Evolutionary conservation across 2,329 filamentous ascomycete species (phyloP), one percentile per base, ranked within the genome.

Genomic region (Pseudogymnoascus sp.): DNA sequence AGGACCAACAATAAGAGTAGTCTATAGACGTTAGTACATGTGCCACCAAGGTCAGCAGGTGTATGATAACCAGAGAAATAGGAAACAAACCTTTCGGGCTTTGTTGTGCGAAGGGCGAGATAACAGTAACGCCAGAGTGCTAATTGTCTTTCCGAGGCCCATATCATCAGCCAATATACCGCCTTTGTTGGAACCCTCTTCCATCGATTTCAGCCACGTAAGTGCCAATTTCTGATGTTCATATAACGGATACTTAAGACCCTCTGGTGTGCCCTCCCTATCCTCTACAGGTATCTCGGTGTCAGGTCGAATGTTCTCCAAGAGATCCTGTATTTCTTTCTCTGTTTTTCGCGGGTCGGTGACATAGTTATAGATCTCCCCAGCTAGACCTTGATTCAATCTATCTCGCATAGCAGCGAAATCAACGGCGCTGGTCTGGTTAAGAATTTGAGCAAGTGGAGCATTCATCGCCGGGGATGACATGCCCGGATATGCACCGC

Each of bases 141-240:
- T 91, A 24, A 96, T 88, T 0, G 90, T 93, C 75, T 95, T 93
- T 6, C 90, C 90, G 10, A 93, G 78, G 6, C 90, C 90, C 90
- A 93, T 95, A 66, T 91, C 89, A 70, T 91, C 89, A 0, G 87
- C 89, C 24, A 93, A 78, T 62, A 93, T 91, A 22, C 89, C 88
- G 16, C 90, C 90, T 69, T 89, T 91, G 61, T 87, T 85, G 2
- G 78, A 81, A 7, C 89, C 86, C 63, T 84, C 81, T 73, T 93
- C 90, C 79, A 88, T 89, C 6, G 84, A 82, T 69, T 86, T 86
- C 77, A 95, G 83, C 90, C 90, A 95, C 1, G 85, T 82, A 38
- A 93, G 74, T 3, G 89, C 90, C 16, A 93, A 78, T 69, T 90
- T 87, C 72, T 97, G 93, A 70, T 96, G 92, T 53, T 88, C 85